Evolutionary conservation across 768 basidiomycete species (phyloP), one percentile per base, ranked within the genome.

Genomic region (Mycena alexandri): DNA sequence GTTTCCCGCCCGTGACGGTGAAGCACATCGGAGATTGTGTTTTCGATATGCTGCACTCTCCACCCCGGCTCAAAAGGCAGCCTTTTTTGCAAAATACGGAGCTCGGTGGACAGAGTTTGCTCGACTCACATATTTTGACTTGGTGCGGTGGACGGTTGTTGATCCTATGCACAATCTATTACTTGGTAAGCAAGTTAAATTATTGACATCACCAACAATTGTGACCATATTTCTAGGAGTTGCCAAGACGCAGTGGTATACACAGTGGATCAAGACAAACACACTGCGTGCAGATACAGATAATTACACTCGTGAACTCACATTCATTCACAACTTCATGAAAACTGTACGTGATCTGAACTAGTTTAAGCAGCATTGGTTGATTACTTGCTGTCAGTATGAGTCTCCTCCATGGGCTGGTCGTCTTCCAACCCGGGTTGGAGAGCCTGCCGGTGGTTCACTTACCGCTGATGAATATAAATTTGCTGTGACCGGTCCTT

Each of bases 391-490:
- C 22, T 47, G n/a, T 34, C 50, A 78, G 76, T 73, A 75, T 66
- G 75, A 77, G 52, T 16, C 72, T 5, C 75, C 75, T 13, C 50
- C 67, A 7, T 77, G 77, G 77, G 71, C 74, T 12, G 76, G 77
- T 0, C 60, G 66, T 8, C 56, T 78, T 11, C 11, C 63, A 7
- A 29, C n/a, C n/a, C 61, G 55, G 24, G 75, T 77, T 25, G 77
- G 77, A 2, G 75, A 77, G 51, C 77, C 77, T 19, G 74, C 75
- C 24, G 76, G 77, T 22, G 77, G 77, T 8, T 71, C 68, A 19
- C 58, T 78, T 3, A 73, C 69, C 16, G 76, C 75, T 0, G 77
- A 78, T 69, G 76, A 77, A 61, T 78, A 76, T 52, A 76, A 75
- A 60, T 69, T 76, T 58, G 64, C 74, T 12, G 61, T 65, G 7